A percentile compares a stretch with the other conserved stretches of the same genome.
phyloP scores from a whole-genome alignment of 495 filamentous ascomycete species.

The Entonaema liquescens region DNA sequence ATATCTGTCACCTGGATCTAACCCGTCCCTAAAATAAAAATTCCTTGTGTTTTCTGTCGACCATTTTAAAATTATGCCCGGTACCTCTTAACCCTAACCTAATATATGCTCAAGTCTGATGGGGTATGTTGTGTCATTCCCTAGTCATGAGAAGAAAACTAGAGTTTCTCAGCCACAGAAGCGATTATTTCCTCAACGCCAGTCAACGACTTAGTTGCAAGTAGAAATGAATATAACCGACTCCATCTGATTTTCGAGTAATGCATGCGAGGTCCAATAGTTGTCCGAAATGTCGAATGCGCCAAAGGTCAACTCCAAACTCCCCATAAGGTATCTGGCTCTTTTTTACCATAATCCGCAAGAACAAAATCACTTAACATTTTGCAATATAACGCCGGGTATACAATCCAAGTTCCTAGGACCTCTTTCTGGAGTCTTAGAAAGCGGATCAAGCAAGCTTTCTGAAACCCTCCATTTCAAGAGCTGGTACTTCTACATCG shows the following conservation, averaged over 20 bases:
- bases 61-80: slow-evolving; percentile 12
- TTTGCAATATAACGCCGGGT: slow-evolving; percentile 23
- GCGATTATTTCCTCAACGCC: slow-evolving; percentile 24
- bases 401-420: slow-evolving; percentile 10
- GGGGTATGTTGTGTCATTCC: slow-evolving; percentile 20
- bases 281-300: slow-evolving; percentile 27
- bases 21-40: slow-evolving; percentile 9
- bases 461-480: slow-evolving; percentile 86
- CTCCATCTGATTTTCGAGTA: slow-evolving; percentile 13
- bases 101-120: slow-evolving; percentile 2
- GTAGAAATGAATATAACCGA: slow-evolving; percentile 14
- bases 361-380: slow-evolving; percentile 18
- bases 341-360: slow-evolving; percentile 24
- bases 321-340: slow-evolving; percentile 25
- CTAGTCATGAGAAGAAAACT: slow-evolving; percentile 7
- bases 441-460: slow-evolving; percentile 54
- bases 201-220: slow-evolving; percentile 3
- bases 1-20: slow-evolving; percentile 15
- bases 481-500: slow-evolving; percentile 84
- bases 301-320: slow-evolving; percentile 33
- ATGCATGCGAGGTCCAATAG: slow-evolving; percentile 25
- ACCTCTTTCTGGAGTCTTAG: neutral
- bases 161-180: slow-evolving; percentile 3
- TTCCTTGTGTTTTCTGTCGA: neutral
- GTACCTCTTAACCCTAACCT: slow-evolving; percentile 13